A percentile compares a stretch with the other conserved stretches of the same genome.
Conservation (phyloP, 2,329 filamentous ascomycete species). For the Rhytidhysteron rufulum region DNA sequence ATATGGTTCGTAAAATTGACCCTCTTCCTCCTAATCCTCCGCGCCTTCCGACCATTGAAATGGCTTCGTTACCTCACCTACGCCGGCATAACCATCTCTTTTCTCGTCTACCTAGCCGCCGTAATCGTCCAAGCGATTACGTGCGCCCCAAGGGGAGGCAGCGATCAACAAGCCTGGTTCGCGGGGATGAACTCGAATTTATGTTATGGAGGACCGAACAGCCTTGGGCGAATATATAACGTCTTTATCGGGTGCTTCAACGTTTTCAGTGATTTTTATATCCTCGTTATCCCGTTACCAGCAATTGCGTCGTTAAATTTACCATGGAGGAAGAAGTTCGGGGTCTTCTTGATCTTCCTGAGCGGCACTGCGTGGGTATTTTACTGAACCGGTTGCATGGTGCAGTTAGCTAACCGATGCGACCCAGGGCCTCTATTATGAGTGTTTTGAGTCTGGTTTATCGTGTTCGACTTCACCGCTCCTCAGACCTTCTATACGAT, state of each 20-base stretch:
- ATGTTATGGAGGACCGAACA: neutral
- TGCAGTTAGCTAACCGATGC: neutral
- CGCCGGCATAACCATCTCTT: slow-evolving; percentile 1
- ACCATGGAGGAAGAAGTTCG: slow-evolving; percentile 1
- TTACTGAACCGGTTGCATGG: neutral
- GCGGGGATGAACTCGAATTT: slow-evolving; percentile 2
- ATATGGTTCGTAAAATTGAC: slow-evolving; percentile 5
- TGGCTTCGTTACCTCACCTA: slow-evolving; percentile 1
- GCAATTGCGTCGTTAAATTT: slow-evolving; percentile 3
- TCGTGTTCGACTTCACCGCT: neutral
- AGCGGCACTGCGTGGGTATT: slow-evolving; percentile 4
- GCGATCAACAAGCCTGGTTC: slow-evolving; percentile 1
- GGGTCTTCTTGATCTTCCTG: slow-evolving; percentile 4
- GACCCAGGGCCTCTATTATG: slow-evolving; percentile 4
- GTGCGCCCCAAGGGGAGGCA: slow-evolving; percentile 4
- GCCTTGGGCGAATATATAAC: neutral
- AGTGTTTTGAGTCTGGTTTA: slow-evolving; percentile 3
- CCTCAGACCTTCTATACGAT: neutral
- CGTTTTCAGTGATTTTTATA: slow-evolving; percentile 5
- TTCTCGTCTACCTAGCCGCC: neutral
- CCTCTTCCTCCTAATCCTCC: slow-evolving; percentile 3
- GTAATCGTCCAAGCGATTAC: slow-evolving; percentile 1
- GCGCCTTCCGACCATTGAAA: slow-evolving; percentile 1
- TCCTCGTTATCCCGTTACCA: slow-evolving; percentile 6
- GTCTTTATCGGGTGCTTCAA: slow-evolving; percentile 2